A percentile compares a stretch with the other conserved stretches of the same genome.
These are phyloP conservation scores for Penstemon newberryi DNA, from an alignment of 257 asterid genomes.

Conservation along the genomic window DNA sequence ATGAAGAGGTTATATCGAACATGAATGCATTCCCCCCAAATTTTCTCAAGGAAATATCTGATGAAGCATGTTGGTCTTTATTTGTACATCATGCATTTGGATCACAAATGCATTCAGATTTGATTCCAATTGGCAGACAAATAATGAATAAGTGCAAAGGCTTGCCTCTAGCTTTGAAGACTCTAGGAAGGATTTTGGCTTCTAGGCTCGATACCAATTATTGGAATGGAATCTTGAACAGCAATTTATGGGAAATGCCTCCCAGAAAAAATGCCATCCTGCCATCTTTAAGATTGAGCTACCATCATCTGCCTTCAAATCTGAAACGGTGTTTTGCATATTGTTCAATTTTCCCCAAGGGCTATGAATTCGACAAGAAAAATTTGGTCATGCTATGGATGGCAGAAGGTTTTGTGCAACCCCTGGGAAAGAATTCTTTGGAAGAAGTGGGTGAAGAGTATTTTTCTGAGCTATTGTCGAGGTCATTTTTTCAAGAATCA, in stretches of 20 bases:
- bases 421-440: conserved; percentile 24
- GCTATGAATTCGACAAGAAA: conserved; percentile 45
- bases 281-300: conserved; percentile 47
- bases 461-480: conserved; percentile 43
- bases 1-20: conserved; percentile 38
- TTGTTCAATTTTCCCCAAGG: conserved; percentile 60
- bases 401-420: conserved; percentile 57
- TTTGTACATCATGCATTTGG: conserved; percentile 37
- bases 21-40: conserved; percentile 40
- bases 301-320: conserved; percentile 49
- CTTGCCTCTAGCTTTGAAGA: conserved; percentile 55
- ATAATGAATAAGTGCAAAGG: conserved; percentile 48
- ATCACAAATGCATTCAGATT: conserved; percentile 15
- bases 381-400: conserved; percentile 48
- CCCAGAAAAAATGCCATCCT: conserved; percentile 36
- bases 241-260: conserved; percentile 50
- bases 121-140: conserved; percentile 41
- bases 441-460: conserved; percentile 45
- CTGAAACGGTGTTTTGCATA: conserved; percentile 49
- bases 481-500: conserved; percentile 48
- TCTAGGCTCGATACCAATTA: conserved; percentile 36
- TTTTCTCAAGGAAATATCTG: conserved; percentile 42
- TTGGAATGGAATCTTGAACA: conserved; percentile 44
- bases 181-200: conserved; percentile 43
- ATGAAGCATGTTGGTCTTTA: conserved; percentile 45